Conservation (phyloP, 345 rosid genomes). For the Lepidium didymum region DNA sequence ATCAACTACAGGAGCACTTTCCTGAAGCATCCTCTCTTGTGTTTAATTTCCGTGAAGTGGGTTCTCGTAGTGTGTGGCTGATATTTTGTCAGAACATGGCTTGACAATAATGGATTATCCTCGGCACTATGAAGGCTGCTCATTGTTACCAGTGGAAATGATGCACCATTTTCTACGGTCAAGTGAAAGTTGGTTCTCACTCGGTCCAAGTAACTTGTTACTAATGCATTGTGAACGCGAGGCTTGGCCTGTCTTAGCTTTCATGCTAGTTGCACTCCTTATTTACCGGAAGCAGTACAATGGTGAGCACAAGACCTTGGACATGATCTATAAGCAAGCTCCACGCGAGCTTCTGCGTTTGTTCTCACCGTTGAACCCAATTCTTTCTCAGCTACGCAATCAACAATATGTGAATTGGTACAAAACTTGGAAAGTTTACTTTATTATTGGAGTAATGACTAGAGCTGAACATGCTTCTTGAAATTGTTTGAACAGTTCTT, state of each 20-base stretch:
- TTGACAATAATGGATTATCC: slow-evolving; percentile 97
- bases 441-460: background rate
- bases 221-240: slow-evolving; percentile 89
- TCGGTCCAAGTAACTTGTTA: slow-evolving; percentile 66
- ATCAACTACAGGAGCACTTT: slow-evolving; percentile 63
- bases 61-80: slow-evolving; percentile 48
- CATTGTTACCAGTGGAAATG: slow-evolving; percentile 70
- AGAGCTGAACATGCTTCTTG: slow-evolving; percentile 17
- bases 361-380: slow-evolving; percentile 72
- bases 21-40: slow-evolving; percentile 76
- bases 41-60: slow-evolving; percentile 85
- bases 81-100: slow-evolving; percentile 57
- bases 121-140: slow-evolving; percentile 88
- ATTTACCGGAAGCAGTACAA: slow-evolving; percentile 76
- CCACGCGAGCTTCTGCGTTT: slow-evolving; percentile 79
- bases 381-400: slow-evolving; percentile 85
- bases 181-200: slow-evolving; percentile 91
- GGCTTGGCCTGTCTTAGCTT: slow-evolving; percentile 87
- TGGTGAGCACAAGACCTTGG: slow-evolving; percentile 82
- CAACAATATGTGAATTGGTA: slow-evolving; percentile 90
- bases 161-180: slow-evolving; percentile 91
- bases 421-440: background rate
- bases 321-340: slow-evolving; percentile 89
- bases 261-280: slow-evolving; percentile 75
- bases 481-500: slow-evolving; percentile 56